Evolutionary conservation across 257 asterid species (phyloP), one percentile per base, ranked within the genome.

Genomic region (Eustoma russellianum): DNA sequence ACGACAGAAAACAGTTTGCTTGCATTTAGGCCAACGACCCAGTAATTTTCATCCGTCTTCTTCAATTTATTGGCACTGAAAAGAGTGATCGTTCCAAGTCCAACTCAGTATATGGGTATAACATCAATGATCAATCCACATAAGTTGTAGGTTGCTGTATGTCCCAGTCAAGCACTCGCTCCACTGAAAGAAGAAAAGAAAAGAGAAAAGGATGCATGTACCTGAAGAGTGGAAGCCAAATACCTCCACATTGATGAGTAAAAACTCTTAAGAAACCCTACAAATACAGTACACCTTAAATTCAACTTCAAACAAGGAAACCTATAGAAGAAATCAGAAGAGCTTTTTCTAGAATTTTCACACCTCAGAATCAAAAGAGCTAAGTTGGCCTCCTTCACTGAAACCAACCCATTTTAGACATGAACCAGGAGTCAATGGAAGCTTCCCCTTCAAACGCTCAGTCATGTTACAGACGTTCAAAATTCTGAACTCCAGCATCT

Each of bases 211-310:
- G 12, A 35, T n/a, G 38, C 58, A 50, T 59, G 50, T 83, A 92
- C 99, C 99, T 85, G 84, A 92, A 88, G 52, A 92, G 83, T 28
- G 99, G 99, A 56, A 81, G 77, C 99, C 99, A 92, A 70, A 78
- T 72, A 30, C 95, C 93, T 45, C 94, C 99, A 63, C 59, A 83
- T 67, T 83, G 95, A 69, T 78, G 79, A 46, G 88, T 73, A 57
- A 74, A 88, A 51, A 88, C 88, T 70, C 93, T 92, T 68, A 92
- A 76, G 59, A 81, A 77, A 64, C 97, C 99, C 99, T 92, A 68
- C 55, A 68, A 19, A 48, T 65, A 57, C 43, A 66, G 60, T 18
- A 52, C 65, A 47, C 41, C 48, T 10, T 33, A 45, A 18, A 47
- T 41, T 38, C 14, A 13, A 33, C 17, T 64, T 56, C 5, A 13